Conservation (phyloP, 495 filamentous ascomycete genomes). For the Neurospora hispaniola region DNA sequence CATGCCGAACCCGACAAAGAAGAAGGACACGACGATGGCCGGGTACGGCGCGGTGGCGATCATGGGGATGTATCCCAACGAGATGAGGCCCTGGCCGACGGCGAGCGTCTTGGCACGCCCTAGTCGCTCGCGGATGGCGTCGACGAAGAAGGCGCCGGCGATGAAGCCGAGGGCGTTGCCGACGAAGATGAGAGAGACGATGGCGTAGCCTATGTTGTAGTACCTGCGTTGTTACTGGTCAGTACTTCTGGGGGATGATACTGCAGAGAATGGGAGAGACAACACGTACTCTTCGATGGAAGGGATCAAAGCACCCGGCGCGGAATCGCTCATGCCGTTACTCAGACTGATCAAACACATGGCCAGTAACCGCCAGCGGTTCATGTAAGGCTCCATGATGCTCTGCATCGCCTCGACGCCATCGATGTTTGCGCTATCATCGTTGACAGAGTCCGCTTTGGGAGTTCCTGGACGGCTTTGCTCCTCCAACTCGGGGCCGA, state of each 20-base stretch:
- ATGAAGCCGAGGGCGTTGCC: constrained; percentile 71
- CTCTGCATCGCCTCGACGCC: constrained; percentile 11
- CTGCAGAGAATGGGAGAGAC: neutral
- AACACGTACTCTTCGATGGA: constrained; percentile 46
- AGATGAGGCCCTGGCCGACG: constrained; percentile 40
- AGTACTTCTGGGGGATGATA: too few relatives aligned
- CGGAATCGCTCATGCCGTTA: constrained; percentile 51
- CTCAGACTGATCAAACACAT: constrained; percentile 44
- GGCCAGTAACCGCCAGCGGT: constrained; percentile 33
- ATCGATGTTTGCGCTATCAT: neutral
- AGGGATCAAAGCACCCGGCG: constrained; percentile 63
- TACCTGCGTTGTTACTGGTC: constrained; percentile 21
- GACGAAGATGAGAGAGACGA: constrained; percentile 73
- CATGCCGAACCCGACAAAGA: constrained; percentile 56
- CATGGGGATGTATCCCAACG: constrained; percentile 49
- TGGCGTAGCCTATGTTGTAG: constrained; percentile 61
- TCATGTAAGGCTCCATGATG: constrained; percentile 18
- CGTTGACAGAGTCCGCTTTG: constrained; percentile 29
- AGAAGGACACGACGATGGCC: constrained; percentile 51
- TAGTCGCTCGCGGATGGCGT: constrained; percentile 44
- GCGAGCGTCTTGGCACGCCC: constrained; percentile 55
- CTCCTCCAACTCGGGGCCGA: constrained; percentile 9
- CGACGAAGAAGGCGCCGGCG: constrained; percentile 53
- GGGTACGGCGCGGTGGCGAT: constrained; percentile 59
- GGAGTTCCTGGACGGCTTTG: constrained; percentile 45